Percentiles rank a stretch among this genome's conserved stretches.
These are phyloP conservation scores for Trichoderma gracile DNA, from an alignment of 2,329 filamentous ascomycete species.

Conservation along the genomic window DNA sequence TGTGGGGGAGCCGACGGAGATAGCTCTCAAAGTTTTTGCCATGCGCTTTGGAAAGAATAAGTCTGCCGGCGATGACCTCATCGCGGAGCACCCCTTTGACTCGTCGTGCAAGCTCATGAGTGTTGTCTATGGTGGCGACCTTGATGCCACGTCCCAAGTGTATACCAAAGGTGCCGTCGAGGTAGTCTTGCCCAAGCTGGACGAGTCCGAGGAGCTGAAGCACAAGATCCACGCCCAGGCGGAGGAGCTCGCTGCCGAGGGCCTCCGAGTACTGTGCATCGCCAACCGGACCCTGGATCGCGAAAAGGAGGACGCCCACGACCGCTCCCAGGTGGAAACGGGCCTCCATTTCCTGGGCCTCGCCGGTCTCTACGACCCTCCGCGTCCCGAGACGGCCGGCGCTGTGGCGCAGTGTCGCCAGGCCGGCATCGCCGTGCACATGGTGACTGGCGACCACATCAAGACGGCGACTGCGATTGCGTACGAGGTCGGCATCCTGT, in stretches of 20 bases:
- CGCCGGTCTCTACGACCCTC: constrained; percentile 72
- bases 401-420: constrained; percentile 60
- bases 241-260: constrained; percentile 60
- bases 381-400: constrained; percentile 64
- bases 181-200: constrained; percentile 54
- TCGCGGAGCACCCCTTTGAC: constrained; percentile 72
- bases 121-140: constrained; percentile 57
- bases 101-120: constrained; percentile 75
- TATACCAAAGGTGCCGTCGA: constrained; percentile 62
- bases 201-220: constrained; percentile 50
- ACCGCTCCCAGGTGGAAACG: constrained; percentile 57
- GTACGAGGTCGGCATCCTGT: constrained; percentile 63
- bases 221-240: constrained; percentile 50
- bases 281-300: constrained; percentile 52
- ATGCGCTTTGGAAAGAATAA: constrained; percentile 63
- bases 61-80: constrained; percentile 46
- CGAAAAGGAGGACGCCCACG: constrained; percentile 41
- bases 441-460: constrained; percentile 70
- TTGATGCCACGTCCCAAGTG: constrained; percentile 43
- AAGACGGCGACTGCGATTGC: constrained; percentile 68
- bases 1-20: constrained; percentile 69
- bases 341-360: constrained; percentile 67
- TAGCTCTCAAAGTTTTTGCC: constrained; percentile 72
- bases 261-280: constrained; percentile 68
- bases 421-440: constrained; percentile 66